Conservation (phyloP, 192 early-diverging fungal species). For the Linnemannia zychae region DNA sequence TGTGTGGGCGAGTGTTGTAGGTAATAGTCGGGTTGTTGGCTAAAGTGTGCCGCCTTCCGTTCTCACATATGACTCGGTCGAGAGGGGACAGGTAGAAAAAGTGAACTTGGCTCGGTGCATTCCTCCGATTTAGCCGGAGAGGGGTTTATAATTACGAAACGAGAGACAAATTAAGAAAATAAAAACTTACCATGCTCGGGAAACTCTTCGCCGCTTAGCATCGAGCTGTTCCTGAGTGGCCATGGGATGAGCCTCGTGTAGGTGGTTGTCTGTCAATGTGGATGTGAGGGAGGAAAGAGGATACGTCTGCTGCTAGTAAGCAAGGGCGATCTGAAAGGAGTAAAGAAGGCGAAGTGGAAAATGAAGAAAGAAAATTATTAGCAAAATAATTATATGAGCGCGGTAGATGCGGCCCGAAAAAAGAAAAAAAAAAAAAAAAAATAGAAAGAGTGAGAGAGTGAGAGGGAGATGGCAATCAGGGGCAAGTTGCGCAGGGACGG, state of each 20-base stretch:
- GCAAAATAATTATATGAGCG: not conserved
- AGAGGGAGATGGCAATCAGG: not conserved
- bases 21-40: not conserved
- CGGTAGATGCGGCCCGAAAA: slow-evolving; percentile 18
- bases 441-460: not conserved
- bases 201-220: slow-evolving; percentile 48
- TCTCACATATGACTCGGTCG: slow-evolving; percentile 1
- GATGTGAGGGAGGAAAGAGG: not conserved
- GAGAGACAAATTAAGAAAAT: not conserved
- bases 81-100: not conserved
- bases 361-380: not conserved
- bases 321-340: not conserved
- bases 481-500: not conserved
- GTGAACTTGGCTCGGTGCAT: not conserved
- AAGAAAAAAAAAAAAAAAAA: too few relatives aligned
- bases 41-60: slow-evolving; percentile 1
- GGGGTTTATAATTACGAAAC: not conserved
- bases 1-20: not conserved
- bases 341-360: not conserved
- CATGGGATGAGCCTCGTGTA: slow-evolving; percentile 14
- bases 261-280: not conserved
- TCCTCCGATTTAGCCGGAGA: slow-evolving; percentile 35
- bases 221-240: slow-evolving; percentile 52
- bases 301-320: not conserved
- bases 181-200: slow-evolving; percentile 44